Evolutionary conservation across 2,329 filamentous ascomycete genomes (phyloP).

Genomic region (Colletotrichum somersetense): DNA sequence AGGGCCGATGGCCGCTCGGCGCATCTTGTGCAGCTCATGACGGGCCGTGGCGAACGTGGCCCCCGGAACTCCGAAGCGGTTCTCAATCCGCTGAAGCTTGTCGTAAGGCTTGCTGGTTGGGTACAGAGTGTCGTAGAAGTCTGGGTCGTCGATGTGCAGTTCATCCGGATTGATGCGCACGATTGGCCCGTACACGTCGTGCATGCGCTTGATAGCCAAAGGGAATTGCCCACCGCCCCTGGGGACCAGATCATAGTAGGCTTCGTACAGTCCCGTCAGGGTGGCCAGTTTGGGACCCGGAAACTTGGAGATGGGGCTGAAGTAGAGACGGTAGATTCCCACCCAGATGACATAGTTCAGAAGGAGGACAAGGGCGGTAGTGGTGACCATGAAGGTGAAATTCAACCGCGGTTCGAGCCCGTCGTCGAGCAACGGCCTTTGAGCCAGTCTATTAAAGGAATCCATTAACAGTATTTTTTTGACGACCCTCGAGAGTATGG

Average conservation of each 20-base stretch:
- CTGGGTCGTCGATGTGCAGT: slow-evolving; percentile 47
- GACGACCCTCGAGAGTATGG: too few relatives aligned
- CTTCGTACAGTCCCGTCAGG: slow-evolving; percentile 28
- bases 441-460: too few relatives aligned
- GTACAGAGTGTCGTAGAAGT: slow-evolving; percentile 46
- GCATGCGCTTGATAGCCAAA: slow-evolving; percentile 29
- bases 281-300: slow-evolving; percentile 45
- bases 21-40: slow-evolving; percentile 51
- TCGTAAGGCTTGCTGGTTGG: slow-evolving; percentile 16
- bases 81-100: slow-evolving; percentile 5
- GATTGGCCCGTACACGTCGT: slow-evolving; percentile 47
- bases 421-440: too few relatives aligned
- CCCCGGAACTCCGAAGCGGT: slow-evolving; percentile 32
- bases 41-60: slow-evolving; percentile 50
- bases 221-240: slow-evolving; percentile 21
- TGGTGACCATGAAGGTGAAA: neutral
- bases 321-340: slow-evolving; percentile 43
- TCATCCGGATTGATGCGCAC: slow-evolving; percentile 54
- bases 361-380: too few relatives aligned
- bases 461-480: too few relatives aligned
- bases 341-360: too few relatives aligned
- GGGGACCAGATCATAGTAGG: slow-evolving; percentile 20
- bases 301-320: slow-evolving; percentile 43
- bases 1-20: slow-evolving; percentile 51
- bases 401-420: too few relatives aligned